phyloP scores from a whole-genome alignment of 352 stramenopile genomes.

The Phytopythium vexans region DNA sequence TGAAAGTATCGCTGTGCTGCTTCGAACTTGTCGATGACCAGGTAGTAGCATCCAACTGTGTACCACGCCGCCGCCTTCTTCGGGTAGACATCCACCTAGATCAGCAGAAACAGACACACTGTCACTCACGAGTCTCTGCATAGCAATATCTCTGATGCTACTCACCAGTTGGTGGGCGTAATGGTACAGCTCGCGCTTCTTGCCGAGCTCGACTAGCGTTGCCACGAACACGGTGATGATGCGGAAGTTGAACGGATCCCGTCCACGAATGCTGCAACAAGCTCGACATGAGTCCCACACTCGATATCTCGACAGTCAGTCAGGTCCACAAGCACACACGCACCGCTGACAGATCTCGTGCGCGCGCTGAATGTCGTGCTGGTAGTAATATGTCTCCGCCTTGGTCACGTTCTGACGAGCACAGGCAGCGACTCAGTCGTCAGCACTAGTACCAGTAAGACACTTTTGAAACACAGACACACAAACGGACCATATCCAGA shows the following conservation, averaged over 20 bases:
- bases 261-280: constrained; percentile 48
- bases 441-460: not conserved
- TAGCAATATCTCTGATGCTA: constrained; percentile 93
- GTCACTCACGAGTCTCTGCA: constrained; percentile 85
- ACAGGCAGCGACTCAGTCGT: not conserved
- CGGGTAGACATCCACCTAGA: constrained; percentile 90
- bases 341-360: constrained; percentile 79
- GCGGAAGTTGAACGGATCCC: constrained; percentile 80
- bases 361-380: constrained; percentile 79
- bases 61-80: constrained; percentile 94
- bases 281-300: too few species aligned
- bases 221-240: constrained; percentile 85
- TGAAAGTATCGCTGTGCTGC: constrained; percentile 96
- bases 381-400: constrained; percentile 83
- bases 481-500: constrained; percentile 54
- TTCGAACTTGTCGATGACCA: constrained; percentile 92
- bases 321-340: not conserved
- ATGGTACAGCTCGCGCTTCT: constrained; percentile 94
- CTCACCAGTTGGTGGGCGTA: constrained; percentile 93
- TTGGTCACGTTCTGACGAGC: constrained; percentile 57
- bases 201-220: constrained; percentile 89
- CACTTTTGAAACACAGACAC: not conserved
- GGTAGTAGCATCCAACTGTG: constrained; percentile 96
- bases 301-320: not conserved
- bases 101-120: not conserved